A percentile compares a stretch with the other conserved stretches of the same genome.
Evolutionary conservation across 169 alveolate genomes (phyloP).

Genomic region (Babesia microti): DNA sequence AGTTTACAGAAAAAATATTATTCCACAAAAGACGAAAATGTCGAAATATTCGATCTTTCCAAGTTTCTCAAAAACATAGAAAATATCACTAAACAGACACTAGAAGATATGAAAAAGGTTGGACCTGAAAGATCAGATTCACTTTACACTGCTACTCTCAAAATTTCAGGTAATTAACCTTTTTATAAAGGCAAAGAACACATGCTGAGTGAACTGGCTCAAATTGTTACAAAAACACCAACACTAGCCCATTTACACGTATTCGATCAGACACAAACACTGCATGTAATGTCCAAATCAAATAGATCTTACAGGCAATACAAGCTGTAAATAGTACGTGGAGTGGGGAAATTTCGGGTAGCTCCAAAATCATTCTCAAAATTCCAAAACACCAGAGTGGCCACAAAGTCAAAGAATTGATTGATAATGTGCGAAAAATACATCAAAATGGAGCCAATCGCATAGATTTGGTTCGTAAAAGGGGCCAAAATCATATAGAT

Average conservation of each 20-base stretch:
- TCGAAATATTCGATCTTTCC: conserved; percentile 13
- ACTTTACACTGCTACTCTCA: too few relatives aligned
- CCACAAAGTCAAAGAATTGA: conserved; percentile 1
- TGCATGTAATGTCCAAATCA: conserved; percentile 7
- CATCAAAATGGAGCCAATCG: neutral
- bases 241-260: conserved; percentile 13
- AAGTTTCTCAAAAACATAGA: conserved; percentile 2
- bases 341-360: neutral
- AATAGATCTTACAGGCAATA: neutral
- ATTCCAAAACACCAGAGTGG: conserved; percentile 19
- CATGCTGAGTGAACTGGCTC: conserved; percentile 6
- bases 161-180: too few relatives aligned
- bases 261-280: conserved; percentile 8
- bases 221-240: conserved; percentile 15
- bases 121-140: conserved; percentile 4
- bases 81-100: conserved; percentile 13
- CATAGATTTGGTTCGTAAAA: too few relatives aligned
- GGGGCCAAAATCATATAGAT: too few relatives aligned
- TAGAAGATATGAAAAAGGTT: conserved; percentile 3
- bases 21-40: conserved; percentile 11
- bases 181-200: neutral
- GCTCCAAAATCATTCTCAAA: conserved; percentile 2
- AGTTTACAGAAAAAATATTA: too few relatives aligned
- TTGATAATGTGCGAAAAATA: neutral
- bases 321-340: neutral